Conservation (phyloP, 139 green algal genomes). For the Chlamydomonas incerta region DNA sequence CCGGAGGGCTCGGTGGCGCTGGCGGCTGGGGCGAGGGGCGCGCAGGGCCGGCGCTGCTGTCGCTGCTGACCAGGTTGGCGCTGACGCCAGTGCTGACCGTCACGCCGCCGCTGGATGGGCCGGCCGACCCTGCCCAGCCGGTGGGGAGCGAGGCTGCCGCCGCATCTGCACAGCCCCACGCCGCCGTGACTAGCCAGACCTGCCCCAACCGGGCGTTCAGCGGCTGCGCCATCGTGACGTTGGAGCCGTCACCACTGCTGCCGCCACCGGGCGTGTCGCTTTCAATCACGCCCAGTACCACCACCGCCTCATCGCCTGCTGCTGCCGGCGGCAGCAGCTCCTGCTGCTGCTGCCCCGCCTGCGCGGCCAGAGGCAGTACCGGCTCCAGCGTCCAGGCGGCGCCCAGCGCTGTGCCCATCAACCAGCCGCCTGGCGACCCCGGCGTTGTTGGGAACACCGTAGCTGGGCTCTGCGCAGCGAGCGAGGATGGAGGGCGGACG, state of each 20-base stretch:
- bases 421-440: not conserved
- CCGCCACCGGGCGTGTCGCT: too few species aligned
- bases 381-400: not conserved
- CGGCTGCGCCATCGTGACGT: not conserved
- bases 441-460: too few species aligned
- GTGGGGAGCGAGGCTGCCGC: not conserved
- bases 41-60: not conserved
- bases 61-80: not conserved
- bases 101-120: not conserved
- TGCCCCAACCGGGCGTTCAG: not conserved
- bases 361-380: not conserved
- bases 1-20: not conserved
- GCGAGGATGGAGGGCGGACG: too few species aligned
- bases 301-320: too few species aligned
- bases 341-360: too few species aligned
- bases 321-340: too few species aligned
- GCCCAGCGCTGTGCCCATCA: not conserved
- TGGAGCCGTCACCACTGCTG: too few species aligned
- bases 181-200: not conserved
- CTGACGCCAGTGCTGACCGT: not conserved
- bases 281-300: too few species aligned
- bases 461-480: too few species aligned
- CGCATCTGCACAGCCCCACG: constrained; percentile 6
- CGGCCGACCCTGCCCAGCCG: not conserved
- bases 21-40: not conserved